Percentiles rank a stretch among this genome's conserved stretches.
phyloP scores from a whole-genome alignment of 805 yeast species.

The Barnettozyma sucrosica region DNA sequence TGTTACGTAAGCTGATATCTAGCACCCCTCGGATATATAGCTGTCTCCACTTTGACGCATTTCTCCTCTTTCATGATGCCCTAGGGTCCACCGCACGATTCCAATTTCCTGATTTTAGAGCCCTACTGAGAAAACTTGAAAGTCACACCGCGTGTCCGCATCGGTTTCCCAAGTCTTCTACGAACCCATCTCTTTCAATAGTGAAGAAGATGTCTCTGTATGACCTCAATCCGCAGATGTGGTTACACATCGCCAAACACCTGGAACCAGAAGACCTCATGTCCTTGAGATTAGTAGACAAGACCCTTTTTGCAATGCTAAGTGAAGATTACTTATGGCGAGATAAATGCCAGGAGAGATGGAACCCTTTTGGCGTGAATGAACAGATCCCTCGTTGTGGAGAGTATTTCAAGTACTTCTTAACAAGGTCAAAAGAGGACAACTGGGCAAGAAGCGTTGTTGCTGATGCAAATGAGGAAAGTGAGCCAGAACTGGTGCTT shows the following conservation, averaged over 20 bases:
- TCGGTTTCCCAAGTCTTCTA: background rate
- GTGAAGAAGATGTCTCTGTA: background rate
- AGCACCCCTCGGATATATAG: background rate
- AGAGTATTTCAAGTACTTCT: background rate
- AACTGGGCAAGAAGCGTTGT: background rate
- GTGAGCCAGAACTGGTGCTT: background rate
- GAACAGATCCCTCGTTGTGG: background rate
- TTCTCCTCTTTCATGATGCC: background rate
- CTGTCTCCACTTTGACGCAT: background rate
- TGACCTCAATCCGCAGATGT: slow-evolving; percentile 4
- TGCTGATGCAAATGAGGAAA: background rate
- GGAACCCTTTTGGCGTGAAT: background rate
- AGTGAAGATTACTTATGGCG: slow-evolving; percentile 3
- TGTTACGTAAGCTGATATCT: background rate
- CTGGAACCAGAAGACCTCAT: slow-evolving; percentile 1
- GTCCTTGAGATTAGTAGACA: background rate
- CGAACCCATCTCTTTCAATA: background rate
- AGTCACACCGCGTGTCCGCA: too few relatives aligned
- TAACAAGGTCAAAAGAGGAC: background rate
- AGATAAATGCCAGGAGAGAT: background rate
- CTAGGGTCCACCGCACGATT: too few relatives aligned
- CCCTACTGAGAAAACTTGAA: too few relatives aligned
- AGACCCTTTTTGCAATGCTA: background rate
- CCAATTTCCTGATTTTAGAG: too few relatives aligned
- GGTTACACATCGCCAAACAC: slow-evolving; percentile 7